These are phyloP conservation scores for Ceratocystis destructans DNA, from an alignment of 2,329 filamentous ascomycete species.

Conservation along the genomic window DNA sequence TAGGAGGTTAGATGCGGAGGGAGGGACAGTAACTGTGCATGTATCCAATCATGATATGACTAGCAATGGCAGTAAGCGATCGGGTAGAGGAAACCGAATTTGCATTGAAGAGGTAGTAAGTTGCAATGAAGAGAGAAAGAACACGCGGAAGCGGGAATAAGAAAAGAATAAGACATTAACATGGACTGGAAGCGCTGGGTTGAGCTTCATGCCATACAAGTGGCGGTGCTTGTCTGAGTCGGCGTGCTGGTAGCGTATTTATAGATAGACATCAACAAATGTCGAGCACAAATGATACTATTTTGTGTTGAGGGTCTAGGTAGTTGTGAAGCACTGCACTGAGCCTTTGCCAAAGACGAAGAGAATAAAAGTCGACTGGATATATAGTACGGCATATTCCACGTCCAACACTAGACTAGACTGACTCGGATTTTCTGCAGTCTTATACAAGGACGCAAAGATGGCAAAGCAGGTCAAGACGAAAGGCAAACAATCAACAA, in stretches of 20 bases:
- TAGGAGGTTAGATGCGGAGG: neutral
- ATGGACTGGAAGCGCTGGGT: constrained; percentile 6
- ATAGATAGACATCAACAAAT: no score
- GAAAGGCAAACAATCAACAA: neutral
- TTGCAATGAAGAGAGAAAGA: neutral
- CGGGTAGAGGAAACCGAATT: neutral
- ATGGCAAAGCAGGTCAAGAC: neutral
- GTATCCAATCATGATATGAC: no score
- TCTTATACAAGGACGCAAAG: no score
- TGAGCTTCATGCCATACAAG: neutral
- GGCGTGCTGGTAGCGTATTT: neutral
- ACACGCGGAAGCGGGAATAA: neutral
- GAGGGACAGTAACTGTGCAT: neutral
- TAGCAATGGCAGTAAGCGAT: neutral
- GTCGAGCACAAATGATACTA: no score
- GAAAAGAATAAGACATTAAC: constrained; percentile 11
- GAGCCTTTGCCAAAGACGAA: neutral
- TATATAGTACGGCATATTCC: neutral
- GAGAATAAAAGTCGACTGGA: neutral
- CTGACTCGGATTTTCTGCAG: no score
- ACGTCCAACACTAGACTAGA: no score
- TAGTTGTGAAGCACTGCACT: neutral
- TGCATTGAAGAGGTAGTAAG: neutral
- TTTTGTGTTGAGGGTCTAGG: neutral
- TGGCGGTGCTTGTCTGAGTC: neutral